phyloP scores from a whole-genome alignment of 495 filamentous ascomycete species.

The Aspergillus sclerotioniger region DNA sequence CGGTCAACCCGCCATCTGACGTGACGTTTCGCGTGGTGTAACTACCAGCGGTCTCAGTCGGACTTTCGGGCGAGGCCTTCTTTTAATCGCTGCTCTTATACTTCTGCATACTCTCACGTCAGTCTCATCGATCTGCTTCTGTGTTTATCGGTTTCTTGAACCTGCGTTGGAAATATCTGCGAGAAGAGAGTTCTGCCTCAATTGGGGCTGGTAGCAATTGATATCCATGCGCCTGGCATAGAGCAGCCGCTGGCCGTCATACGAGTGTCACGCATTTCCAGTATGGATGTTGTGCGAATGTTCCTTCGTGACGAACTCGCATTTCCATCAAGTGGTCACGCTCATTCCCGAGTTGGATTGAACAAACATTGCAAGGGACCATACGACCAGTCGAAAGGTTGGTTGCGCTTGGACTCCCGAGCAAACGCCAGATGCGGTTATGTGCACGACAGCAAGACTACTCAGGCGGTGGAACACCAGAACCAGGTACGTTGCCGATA shows the following conservation, averaged over 20 bases:
- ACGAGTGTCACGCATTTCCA: not conserved
- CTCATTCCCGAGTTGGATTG: not conserved
- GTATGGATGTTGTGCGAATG: constrained; percentile 18
- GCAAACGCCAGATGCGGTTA: not conserved
- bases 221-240: constrained; percentile 14
- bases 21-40: constrained; percentile 9
- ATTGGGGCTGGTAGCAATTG: not conserved
- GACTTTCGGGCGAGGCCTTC: not conserved
- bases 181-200: not conserved
- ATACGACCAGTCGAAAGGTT: not conserved
- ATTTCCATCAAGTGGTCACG: not conserved
- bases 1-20: not conserved
- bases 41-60: constrained; percentile 2
- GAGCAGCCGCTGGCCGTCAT: constrained; percentile 1
- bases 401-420: not conserved
- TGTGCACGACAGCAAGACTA: not conserved
- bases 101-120: not conserved
- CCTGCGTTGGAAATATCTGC: not conserved
- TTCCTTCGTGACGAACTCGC: not conserved
- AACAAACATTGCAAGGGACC: not conserved
- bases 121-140: not conserved
- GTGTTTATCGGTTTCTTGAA: not conserved
- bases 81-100: not conserved
- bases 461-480: not conserved
- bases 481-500: not conserved